phyloP scores from a whole-genome alignment of 805 yeast genomes.

The Millerozyma miso region DNA sequence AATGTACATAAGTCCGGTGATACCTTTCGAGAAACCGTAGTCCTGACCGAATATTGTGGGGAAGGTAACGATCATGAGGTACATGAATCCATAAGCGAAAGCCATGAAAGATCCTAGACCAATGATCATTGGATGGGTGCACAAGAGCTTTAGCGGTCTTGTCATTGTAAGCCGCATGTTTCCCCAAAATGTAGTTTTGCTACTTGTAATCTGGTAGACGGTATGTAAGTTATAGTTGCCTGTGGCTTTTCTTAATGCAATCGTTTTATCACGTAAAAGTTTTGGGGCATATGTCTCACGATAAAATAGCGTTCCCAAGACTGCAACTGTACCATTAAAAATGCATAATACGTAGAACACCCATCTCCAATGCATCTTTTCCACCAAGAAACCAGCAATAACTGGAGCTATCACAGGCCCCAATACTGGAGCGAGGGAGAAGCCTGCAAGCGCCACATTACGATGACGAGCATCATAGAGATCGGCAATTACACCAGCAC shows the following conservation, averaged over 20 bases:
- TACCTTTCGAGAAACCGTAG: slow-evolving; percentile 30
- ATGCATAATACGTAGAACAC: slow-evolving; percentile 31
- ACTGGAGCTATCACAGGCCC: slow-evolving; percentile 39
- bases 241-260: slow-evolving; percentile 24
- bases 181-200: slow-evolving; percentile 17
- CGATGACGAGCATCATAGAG: slow-evolving; percentile 30
- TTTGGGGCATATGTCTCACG: slow-evolving; percentile 35
- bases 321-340: slow-evolving; percentile 31
- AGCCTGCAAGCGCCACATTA: slow-evolving; percentile 32
- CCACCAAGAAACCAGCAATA: slow-evolving; percentile 32
- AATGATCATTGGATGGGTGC: slow-evolving; percentile 34
- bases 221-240: slow-evolving; percentile 36
- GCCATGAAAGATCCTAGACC: slow-evolving; percentile 42
- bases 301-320: slow-evolving; percentile 26
- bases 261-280: slow-evolving; percentile 25
- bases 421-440: slow-evolving; percentile 31
- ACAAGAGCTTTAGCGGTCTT: slow-evolving; percentile 30
- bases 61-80: slow-evolving; percentile 37
- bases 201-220: slow-evolving; percentile 31
- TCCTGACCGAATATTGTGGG: slow-evolving; percentile 26
- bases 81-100: slow-evolving; percentile 38
- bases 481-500: slow-evolving; percentile 38
- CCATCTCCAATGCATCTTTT: slow-evolving; percentile 34
- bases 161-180: slow-evolving; percentile 22
- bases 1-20: slow-evolving; percentile 34